Evolutionary conservation across 2,329 filamentous ascomycete species (phyloP).

Genomic region (Dryadomyces quercus-mongolicae): DNA sequence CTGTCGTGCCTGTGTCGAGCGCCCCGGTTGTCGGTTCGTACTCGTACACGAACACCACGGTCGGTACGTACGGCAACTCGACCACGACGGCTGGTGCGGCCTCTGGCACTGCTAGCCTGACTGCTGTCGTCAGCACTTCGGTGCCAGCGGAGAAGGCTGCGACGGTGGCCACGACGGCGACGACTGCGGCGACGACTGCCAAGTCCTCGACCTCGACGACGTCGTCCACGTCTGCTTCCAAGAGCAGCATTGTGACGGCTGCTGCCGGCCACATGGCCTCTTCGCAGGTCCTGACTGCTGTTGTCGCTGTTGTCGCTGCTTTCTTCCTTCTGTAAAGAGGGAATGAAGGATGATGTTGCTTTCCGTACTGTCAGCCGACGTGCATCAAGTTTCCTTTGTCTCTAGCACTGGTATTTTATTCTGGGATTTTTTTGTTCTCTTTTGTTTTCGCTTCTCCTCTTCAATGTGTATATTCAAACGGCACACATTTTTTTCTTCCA

Average conservation of each 20-base stretch:
- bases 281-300: slow-evolving; percentile 38
- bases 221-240: too few species aligned
- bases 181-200: slow-evolving; percentile 36
- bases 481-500: background rate
- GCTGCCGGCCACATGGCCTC: slow-evolving; percentile 38
- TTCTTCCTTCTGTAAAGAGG: slow-evolving; percentile 36
- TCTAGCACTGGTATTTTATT: background rate
- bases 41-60: background rate
- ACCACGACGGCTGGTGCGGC: background rate
- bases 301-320: slow-evolving; percentile 37
- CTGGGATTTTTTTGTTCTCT: background rate
- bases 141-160: background rate
- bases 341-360: background rate
- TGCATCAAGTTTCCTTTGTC: background rate
- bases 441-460: background rate
- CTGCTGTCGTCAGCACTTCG: background rate
- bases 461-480: background rate
- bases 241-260: slow-evolving; percentile 26
- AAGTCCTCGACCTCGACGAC: slow-evolving; percentile 17
- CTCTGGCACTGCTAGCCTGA: background rate
- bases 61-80: background rate
- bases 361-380: background rate
- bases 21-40: background rate
- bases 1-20: too few species aligned
- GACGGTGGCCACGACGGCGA: slow-evolving; percentile 20